Evolutionary conservation across 192 early-diverging fungal species (phyloP), one percentile per base, ranked within the genome.

Genomic region (Coemansia sp.): DNA sequence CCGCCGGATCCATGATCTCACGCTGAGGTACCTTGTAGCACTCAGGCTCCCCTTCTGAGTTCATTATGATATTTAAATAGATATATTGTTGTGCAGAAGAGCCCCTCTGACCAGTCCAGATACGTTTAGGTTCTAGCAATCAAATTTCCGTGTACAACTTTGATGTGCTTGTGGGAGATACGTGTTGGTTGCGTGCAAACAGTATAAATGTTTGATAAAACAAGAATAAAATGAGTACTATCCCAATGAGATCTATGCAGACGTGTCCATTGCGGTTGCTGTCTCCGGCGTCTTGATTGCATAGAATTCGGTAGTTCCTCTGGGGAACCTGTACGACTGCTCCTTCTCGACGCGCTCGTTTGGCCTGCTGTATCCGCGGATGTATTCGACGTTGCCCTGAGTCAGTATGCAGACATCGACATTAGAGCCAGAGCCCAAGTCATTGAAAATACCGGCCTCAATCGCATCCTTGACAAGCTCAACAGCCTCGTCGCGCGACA

Each of bases 381-480:
- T 82, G 49, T 89, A 85, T 49, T 99, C 95, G 24, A 86, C 85
- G 40, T 83, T 85, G 62, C 80, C 90, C 69, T 90, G 89, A 52
- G 87, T 91, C 69, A 99, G 94, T 8, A 99, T 89, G 54, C 83
- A 87, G 1, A 96, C 85, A 77, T 99, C 94, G 47, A 99, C 94
- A 69, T 95, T 97, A 25, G 88, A 92, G 53, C 96, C 96, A 44
- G 96, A 99, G 61, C 96, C 96, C 33, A 97, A 71, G 72, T 99
- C 96, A 79, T 99, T 97, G 81, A 99, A 99, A 58, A 99, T 93
- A 86, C 96, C 96, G 13, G 95, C 89, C 71, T 91, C 87, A 69
- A 99, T 93, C 45, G 95, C 93, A 49, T 95, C 90, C 55, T 89
- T 87, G 10, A 97, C 96, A 51, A 99, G 53, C 24, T 89, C 84